phyloP scores from a whole-genome alignment of 2,329 filamentous ascomycete genomes.

The Botrytis squamosa region DNA sequence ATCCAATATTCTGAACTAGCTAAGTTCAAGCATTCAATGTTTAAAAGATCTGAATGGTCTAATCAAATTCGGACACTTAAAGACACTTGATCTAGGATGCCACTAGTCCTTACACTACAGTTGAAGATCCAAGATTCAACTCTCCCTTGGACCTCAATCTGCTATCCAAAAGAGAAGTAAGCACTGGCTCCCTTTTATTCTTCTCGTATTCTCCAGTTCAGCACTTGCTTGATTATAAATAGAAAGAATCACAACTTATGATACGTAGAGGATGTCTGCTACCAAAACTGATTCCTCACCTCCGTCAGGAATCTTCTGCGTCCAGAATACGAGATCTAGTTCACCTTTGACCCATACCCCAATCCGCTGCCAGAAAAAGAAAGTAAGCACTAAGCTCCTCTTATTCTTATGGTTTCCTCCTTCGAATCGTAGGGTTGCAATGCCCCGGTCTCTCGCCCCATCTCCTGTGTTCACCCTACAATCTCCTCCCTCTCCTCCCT shows the following conservation, averaged over 20 bases:
- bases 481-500: background rate
- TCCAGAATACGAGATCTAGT: background rate
- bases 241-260: background rate
- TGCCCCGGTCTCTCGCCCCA: rapidly evolving
- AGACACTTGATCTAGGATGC: background rate
- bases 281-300: background rate
- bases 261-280: background rate
- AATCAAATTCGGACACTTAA: background rate
- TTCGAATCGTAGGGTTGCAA: background rate
- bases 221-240: background rate
- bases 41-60: background rate
- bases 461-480: background rate
- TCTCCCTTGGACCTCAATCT: background rate
- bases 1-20: background rate
- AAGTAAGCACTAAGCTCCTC: background rate
- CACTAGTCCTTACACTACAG: background rate
- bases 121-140: background rate
- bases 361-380: background rate
- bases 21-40: background rate
- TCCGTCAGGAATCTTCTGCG: background rate
- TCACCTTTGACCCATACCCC: background rate
- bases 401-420: background rate
- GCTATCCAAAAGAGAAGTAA: background rate
- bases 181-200: background rate
- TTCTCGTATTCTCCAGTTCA: background rate